phyloP scores from a whole-genome alignment of 257 asterid species.

The Pogostemon cablin region DNA sequence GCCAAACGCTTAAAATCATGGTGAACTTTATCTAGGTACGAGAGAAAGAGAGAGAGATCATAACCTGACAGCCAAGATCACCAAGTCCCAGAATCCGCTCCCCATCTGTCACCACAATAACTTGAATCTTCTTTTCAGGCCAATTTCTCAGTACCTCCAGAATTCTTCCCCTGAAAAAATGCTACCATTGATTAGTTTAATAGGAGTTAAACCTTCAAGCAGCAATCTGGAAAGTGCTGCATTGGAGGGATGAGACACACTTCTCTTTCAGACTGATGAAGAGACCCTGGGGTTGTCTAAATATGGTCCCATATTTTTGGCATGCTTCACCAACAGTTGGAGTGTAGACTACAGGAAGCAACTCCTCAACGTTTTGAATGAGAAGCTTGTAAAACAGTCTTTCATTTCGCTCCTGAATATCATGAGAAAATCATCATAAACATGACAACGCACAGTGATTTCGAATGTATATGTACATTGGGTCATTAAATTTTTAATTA shows the following conservation, averaged over 20 bases:
- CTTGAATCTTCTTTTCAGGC: conserved; percentile 98
- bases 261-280: conserved; percentile 95
- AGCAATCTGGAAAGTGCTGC: neutral
- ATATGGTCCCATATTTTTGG: conserved; percentile 96
- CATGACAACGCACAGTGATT: neutral
- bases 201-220: conserved; percentile 15
- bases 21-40: neutral
- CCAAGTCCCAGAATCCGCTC: conserved; percentile 99
- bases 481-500: neutral
- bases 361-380: conserved; percentile 92
- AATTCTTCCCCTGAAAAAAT: conserved; percentile 77
- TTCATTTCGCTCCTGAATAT: conserved; percentile 82
- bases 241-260: conserved; percentile 42
- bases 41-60: neutral
- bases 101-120: conserved; percentile 95
- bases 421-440: neutral
- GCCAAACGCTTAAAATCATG: neutral
- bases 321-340: conserved; percentile 99
- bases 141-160: conserved; percentile 93
- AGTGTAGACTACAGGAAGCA: conserved; percentile 96
- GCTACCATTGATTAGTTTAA: conserved; percentile 32
- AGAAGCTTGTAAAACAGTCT: conserved; percentile 93
- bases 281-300: conserved; percentile 98
- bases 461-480: neutral
- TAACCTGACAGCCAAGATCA: conserved; percentile 98